These are phyloP conservation scores for Penicillium waksmanii DNA, from an alignment of 495 filamentous ascomycete genomes.

Conservation along the genomic window DNA sequence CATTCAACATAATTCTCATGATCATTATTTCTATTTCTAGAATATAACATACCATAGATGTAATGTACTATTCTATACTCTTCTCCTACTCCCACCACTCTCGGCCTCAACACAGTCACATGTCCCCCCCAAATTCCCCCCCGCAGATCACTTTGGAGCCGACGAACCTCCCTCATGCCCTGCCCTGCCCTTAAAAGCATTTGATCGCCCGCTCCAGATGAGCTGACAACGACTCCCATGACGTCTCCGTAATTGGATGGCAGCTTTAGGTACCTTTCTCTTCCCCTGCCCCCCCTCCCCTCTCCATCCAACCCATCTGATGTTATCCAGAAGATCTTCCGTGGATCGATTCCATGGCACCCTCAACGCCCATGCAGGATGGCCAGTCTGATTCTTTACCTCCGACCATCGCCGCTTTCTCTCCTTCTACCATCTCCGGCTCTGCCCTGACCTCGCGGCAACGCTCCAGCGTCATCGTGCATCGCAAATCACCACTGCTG, in stretches of 20 bases:
- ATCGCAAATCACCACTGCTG: slow-evolving; percentile 92
- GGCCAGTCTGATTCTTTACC: slow-evolving; percentile 54
- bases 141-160: slow-evolving; percentile 33
- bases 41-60: too few relatives aligned
- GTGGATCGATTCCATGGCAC: slow-evolving; percentile 65
- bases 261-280: slow-evolving; percentile 60
- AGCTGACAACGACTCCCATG: slow-evolving; percentile 31
- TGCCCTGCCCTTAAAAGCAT: slow-evolving; percentile 12
- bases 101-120: slow-evolving; percentile 29
- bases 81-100: neutral
- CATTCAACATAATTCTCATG: too few relatives aligned
- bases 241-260: slow-evolving; percentile 59
- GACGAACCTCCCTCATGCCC: slow-evolving; percentile 15
- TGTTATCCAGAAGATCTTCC: slow-evolving; percentile 55
- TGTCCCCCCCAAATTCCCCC: slow-evolving; percentile 24
- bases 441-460: slow-evolving; percentile 71
- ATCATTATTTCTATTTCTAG: too few relatives aligned
- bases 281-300: slow-evolving; percentile 25
- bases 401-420: slow-evolving; percentile 83
- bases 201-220: slow-evolving; percentile 22
- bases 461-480: slow-evolving; percentile 88
- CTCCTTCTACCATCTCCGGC: slow-evolving; percentile 74
- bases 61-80: too few relatives aligned
- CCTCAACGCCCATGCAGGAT: slow-evolving; percentile 46
- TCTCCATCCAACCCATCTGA: neutral